Evolutionary conservation across 2,329 filamentous ascomycete species (phyloP), one percentile per base, ranked within the genome.

Genomic region (Cytospora paraplurivora): DNA sequence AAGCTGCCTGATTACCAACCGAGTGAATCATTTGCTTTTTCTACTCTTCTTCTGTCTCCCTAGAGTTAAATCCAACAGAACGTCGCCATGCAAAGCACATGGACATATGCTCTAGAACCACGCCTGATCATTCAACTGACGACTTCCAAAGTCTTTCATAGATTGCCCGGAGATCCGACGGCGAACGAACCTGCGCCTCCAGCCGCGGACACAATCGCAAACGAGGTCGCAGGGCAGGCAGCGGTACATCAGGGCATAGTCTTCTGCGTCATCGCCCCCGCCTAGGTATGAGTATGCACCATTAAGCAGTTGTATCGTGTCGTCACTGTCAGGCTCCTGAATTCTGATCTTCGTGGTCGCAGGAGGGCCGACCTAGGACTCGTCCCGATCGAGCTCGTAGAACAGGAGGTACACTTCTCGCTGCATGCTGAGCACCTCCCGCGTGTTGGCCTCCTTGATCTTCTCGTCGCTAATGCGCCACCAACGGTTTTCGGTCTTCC

Each of bases 381-480:
- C 65, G 54, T 77, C 75, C 69, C 81, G 81, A 68, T 94, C 90
- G 70, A 96, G 79, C 79, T 98, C 94, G 76, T 99, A 99, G 75
- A 99, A 99, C 58, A 99, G 77, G 73, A 99, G 79, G 75, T 99
- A 99, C 0, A 98, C 94, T 76, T 99, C 95, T 71, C 89, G 89
- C 77, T 97, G 93, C 93, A 97, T 97, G 8, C 88, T 87, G 63
- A 99, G 76, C 7, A 99, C 92, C 69, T 99, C 95, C 61, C 84
- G 86, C 7, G 93, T 98, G 80, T 93, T 97, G 69, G 92, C 90
- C 76, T 98, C 94, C 73, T 94, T 95, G 71, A 98, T 87, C 76
- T 96, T 97, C 69, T 99, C 95, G 74, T 99, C 95, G 68, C 93
- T 97, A 68, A 99, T 96, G 41, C 95, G 87, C 95, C 95, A 99